Conservation (phyloP, 129 eudicot species). For the Daucus carota region DNA sequence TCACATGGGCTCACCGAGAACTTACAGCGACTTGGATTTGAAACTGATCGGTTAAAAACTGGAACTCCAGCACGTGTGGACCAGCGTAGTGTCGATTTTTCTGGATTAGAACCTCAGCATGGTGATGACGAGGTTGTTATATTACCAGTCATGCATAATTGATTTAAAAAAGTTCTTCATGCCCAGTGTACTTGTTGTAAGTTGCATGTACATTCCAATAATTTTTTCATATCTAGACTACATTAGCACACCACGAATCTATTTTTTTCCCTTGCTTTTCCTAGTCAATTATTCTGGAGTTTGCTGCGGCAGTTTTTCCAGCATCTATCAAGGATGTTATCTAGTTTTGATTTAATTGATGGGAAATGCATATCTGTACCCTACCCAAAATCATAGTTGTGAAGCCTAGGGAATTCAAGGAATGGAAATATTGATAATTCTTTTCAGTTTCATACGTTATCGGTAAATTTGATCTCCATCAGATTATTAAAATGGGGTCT, state of each 20-base stretch:
- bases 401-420: not conserved
- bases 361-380: not conserved
- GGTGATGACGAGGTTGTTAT: conserved; percentile 95
- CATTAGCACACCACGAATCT: not conserved
- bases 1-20: conserved; percentile 88
- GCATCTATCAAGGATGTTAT: not conserved
- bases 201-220: not conserved
- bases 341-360: not conserved
- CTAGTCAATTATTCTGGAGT: not conserved
- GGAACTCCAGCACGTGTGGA: conserved; percentile 99
- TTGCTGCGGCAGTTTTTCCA: not conserved
- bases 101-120: conserved; percentile 83
- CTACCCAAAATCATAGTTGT: not conserved
- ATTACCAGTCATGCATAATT: conserved; percentile 23
- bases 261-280: not conserved
- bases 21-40: conserved; percentile 81
- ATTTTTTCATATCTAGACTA: not conserved
- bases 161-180: not conserved
- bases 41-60: conserved; percentile 86
- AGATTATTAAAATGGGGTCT: not conserved
- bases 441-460: not conserved
- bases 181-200: not conserved
- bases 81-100: conserved; percentile 72
- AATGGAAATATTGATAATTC: not conserved
- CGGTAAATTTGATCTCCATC: not conserved